A percentile compares a stretch with the other conserved stretches of the same genome.
Conservation (phyloP, 2,329 filamentous ascomycete species). For the Neonectria neomacrospora region DNA sequence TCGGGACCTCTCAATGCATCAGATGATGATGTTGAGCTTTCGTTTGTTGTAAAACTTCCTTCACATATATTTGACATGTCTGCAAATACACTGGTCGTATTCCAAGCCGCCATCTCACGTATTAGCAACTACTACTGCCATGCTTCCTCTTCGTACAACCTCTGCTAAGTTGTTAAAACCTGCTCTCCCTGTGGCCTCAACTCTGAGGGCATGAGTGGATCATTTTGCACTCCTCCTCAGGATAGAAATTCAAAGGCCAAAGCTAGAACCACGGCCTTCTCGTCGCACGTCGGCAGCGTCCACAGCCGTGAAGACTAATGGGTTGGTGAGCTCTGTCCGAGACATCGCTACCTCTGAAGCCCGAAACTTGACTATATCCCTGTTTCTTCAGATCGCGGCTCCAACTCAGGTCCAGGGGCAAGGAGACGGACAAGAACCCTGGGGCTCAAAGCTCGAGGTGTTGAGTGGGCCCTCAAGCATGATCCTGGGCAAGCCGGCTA, state of each 20-base stretch:
- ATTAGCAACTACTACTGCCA: neutral
- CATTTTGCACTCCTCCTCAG: neutral
- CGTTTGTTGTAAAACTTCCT: neutral
- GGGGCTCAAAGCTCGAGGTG: conserved; percentile 37
- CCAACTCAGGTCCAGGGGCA: neutral
- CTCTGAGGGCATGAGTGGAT: too few relatives aligned
- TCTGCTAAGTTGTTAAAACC: neutral
- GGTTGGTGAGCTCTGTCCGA: too few relatives aligned
- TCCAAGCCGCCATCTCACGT: neutral
- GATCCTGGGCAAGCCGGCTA: neutral
- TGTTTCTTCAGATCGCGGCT: neutral
- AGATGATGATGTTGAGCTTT: neutral
- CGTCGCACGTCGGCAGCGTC: neutral
- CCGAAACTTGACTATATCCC: too few relatives aligned
- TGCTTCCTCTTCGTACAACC: neutral
- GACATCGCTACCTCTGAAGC: neutral
- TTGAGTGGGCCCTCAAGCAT: conserved; percentile 30
- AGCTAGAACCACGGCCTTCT: neutral
- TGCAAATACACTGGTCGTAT: neutral
- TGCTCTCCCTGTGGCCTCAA: neutral
- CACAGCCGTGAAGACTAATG: too few relatives aligned
- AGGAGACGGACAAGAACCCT: neutral
- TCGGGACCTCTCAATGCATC: neutral
- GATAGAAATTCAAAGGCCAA: neutral
- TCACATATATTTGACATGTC: neutral